A percentile compares a stretch with the other conserved stretches of the same genome.
Evolutionary conservation across 352 stramenopile genomes (phyloP).

Genomic region (Pythium angustatum): DNA sequence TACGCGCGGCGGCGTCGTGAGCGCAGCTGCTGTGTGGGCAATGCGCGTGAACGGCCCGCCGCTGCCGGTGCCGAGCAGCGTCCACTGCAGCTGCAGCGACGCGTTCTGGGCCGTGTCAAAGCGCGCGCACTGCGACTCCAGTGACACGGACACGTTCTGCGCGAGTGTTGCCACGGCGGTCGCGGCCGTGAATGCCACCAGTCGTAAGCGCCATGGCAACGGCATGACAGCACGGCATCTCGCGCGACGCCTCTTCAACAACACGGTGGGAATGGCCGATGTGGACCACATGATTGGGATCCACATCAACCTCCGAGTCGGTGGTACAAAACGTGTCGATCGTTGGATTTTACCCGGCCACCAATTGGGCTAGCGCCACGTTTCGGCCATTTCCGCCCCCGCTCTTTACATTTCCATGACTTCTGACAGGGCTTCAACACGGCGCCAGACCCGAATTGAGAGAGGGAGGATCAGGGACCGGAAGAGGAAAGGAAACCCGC

Average conservation of each 20-base stretch:
- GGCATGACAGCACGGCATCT: no score
- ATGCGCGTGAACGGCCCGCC: conserved; percentile 51
- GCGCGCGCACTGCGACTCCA: conserved; percentile 35
- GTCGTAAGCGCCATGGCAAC: neutral
- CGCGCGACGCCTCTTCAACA: no score
- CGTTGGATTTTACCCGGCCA: neutral
- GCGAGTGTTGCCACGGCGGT: neutral
- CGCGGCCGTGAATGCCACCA: neutral
- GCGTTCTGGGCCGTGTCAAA: conserved; percentile 40
- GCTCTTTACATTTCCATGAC: no score
- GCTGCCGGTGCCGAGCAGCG: conserved; percentile 27
- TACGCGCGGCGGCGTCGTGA: conserved; percentile 34
- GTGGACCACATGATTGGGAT: neutral
- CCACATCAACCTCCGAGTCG: neutral
- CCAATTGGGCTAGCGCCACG: conserved; percentile 10
- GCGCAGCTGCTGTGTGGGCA: conserved; percentile 42
- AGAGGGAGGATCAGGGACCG: neutral
- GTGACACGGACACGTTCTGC: conserved; percentile 3
- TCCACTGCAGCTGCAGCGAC: conserved; percentile 41
- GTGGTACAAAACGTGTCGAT: conserved; percentile 8
- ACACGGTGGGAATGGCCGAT: neutral
- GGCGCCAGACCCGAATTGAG: neutral
- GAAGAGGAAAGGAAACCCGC: conserved; percentile 1
- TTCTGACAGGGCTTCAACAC: conserved; percentile 22
- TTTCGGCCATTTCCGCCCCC: conserved; percentile 11